Evolutionary conservation across 2,329 filamentous ascomycete genomes (phyloP).

Genomic region (Fusarium sp.): DNA sequence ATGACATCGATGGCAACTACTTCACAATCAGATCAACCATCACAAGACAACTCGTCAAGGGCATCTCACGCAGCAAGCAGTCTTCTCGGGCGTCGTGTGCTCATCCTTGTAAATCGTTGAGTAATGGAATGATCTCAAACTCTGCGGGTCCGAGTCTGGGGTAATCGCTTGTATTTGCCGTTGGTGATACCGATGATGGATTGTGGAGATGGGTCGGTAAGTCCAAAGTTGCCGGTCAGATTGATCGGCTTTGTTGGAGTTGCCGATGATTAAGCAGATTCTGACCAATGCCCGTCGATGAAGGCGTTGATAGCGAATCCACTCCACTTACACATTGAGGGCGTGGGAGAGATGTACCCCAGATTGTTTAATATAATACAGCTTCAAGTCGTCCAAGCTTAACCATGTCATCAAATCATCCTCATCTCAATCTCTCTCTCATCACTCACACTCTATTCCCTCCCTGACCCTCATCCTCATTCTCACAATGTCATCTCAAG

Average conservation of each 20-base stretch:
- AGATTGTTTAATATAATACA: conserved; percentile 25
- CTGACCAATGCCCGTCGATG: neutral
- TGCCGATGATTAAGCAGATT: conserved; percentile 25
- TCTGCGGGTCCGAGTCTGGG: conserved; percentile 32
- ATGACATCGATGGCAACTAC: conserved; percentile 55
- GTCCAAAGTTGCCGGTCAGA: conserved; percentile 6
- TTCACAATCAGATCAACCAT: conserved; percentile 1
- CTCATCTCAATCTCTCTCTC: neutral
- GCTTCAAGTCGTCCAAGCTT: conserved; percentile 11
- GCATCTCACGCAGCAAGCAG: conserved; percentile 42
- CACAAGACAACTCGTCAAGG: neutral
- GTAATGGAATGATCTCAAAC: conserved; percentile 17
- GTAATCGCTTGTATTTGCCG: conserved; percentile 19
- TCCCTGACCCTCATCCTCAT: neutral
- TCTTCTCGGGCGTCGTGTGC: conserved; percentile 37
- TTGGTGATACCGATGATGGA: conserved; percentile 1
- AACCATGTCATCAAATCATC: neutral
- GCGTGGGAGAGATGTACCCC: neutral
- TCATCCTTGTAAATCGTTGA: conserved; percentile 27
- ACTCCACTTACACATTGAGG: conserved; percentile 14
- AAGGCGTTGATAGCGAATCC: neutral
- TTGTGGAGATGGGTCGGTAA: conserved; percentile 27
- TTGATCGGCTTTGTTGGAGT: neutral
- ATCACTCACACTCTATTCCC: neutral
- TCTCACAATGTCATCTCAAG: conserved; percentile 32